Base-by-base conservation (phyloP, 129 eudicot species). In the Tanacetum coccineum region DNA sequence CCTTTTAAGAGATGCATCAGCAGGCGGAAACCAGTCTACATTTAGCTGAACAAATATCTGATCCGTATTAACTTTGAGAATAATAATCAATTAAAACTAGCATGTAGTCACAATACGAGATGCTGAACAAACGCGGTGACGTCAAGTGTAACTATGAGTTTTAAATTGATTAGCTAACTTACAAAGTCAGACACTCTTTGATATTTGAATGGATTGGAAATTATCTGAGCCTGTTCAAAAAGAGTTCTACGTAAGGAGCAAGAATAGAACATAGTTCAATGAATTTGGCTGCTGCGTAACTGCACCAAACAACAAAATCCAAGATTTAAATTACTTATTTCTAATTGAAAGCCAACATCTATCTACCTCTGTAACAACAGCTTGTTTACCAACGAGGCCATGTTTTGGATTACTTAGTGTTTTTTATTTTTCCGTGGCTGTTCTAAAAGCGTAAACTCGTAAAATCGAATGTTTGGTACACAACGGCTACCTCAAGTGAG, bases 271-370 rank as follows among this genome's bases (percentile, higher is more conserved):
- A 68, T 96, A 93, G 60, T 93, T 96, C 19, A 15, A 88, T 49
- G 75, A 76, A 69, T 88, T 93, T 52, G 79, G 92, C 83, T 93
- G 98, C 82, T 93, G 98, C 0, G 98, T 48, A 93, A 78, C 96
- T 93, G 92, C 82, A 77, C n/a, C 18, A 70, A 55, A 57, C 50
- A 64, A 71, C 46, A 51, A 21, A 47, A 39, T 3, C 25, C 45
- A 17, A 73, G 64, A 54, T 11, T 6, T 17, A 19, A 59, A n/a
- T n/a, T 59, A n/a, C 46, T 47, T 17, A 70, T 45, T 57, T 36
- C n/a, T 56, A 9, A 17, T 22, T n/a, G 19, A 22, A 70, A 40
- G 48, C 18, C 56, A n/a, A n/a, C n/a, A n/a, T n/a, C n/a, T n/a
- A n/a, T n/a, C n/a, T n/a, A n/a, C n/a, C n/a, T n/a, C n/a, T n/a